phyloP scores from a whole-genome alignment of 1,284 basidiomycete genomes.

The Ceratobasidium sp. region DNA sequence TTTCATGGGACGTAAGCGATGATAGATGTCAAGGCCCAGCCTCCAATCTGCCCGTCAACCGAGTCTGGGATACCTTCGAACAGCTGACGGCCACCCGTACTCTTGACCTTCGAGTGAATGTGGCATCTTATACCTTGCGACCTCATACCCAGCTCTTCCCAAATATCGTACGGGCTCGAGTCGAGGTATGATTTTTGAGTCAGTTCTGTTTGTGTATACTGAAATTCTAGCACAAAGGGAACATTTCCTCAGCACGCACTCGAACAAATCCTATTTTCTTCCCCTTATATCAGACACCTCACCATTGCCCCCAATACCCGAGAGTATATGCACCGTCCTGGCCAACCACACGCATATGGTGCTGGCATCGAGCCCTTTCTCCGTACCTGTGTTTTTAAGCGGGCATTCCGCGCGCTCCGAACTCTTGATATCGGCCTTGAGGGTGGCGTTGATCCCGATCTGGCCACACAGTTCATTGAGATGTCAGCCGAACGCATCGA shows the following conservation, averaged over 20 bases:
- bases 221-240: not conserved
- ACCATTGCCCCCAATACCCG: constrained; percentile 14
- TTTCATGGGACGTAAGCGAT: constrained; percentile 23
- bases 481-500: constrained; percentile 12
- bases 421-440: constrained; percentile 10
- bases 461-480: constrained; percentile 12
- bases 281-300: constrained; percentile 19
- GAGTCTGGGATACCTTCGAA: constrained; percentile 10
- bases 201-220: not conserved
- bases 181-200: not conserved
- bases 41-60: not conserved
- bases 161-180: not conserved
- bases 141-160: constrained; percentile 13
- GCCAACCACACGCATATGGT: constrained; percentile 15
- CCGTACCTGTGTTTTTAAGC: not conserved
- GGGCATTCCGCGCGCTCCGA: constrained; percentile 8
- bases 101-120: not conserved
- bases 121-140: not conserved
- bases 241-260: constrained; percentile 3
- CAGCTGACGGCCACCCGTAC: constrained; percentile 10
- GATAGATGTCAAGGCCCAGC: not conserved
- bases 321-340: constrained; percentile 10
- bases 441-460: not conserved
- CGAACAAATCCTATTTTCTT: constrained; percentile 6
- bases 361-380: constrained; percentile 12